Percentiles rank a stretch among this genome's conserved stretches.
These are phyloP conservation scores for Lasiosphaeria hispida DNA, from an alignment of 495 filamentous ascomycete genomes.

Conservation along the genomic window DNA sequence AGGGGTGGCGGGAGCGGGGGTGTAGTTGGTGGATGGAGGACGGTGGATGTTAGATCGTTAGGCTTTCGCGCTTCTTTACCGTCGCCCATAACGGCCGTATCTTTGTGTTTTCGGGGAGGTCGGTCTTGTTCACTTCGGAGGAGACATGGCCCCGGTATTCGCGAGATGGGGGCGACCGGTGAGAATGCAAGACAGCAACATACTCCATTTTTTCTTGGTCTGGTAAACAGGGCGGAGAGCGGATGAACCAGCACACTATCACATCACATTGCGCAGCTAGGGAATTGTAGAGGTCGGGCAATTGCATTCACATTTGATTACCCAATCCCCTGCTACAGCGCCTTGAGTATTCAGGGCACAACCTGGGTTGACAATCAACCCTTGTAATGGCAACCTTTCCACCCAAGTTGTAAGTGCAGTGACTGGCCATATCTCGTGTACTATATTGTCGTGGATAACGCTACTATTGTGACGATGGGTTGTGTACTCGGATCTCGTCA, in stretches of 20 bases:
- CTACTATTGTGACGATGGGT: too few relatives aligned
- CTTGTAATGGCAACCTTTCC: too few relatives aligned
- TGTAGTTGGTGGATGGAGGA: conserved; percentile 11
- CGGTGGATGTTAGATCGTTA: conserved; percentile 13
- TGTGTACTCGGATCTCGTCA: too few relatives aligned
- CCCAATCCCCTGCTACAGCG: not conserved
- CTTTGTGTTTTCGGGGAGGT: not conserved
- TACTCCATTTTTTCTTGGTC: not conserved
- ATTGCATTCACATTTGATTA: conserved; percentile 22
- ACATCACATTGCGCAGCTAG: conserved; percentile 24
- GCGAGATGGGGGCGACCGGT: not conserved
- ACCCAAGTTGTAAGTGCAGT: too few relatives aligned
- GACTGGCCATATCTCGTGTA: too few relatives aligned
- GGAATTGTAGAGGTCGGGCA: conserved; percentile 18
- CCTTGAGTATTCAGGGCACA: not conserved
- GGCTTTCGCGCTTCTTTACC: not conserved
- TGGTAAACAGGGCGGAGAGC: conserved; percentile 7
- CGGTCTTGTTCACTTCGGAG: not conserved
- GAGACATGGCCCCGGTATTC: too few relatives aligned
- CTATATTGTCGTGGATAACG: too few relatives aligned
- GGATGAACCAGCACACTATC: conserved; percentile 16
- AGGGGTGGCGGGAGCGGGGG: not conserved
- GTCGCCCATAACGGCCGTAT: not conserved
- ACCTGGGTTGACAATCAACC: not conserved
- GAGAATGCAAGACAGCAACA: not conserved